Conservation (phyloP, 441 rosid genomes). For the Syzygium malaccense region DNA sequence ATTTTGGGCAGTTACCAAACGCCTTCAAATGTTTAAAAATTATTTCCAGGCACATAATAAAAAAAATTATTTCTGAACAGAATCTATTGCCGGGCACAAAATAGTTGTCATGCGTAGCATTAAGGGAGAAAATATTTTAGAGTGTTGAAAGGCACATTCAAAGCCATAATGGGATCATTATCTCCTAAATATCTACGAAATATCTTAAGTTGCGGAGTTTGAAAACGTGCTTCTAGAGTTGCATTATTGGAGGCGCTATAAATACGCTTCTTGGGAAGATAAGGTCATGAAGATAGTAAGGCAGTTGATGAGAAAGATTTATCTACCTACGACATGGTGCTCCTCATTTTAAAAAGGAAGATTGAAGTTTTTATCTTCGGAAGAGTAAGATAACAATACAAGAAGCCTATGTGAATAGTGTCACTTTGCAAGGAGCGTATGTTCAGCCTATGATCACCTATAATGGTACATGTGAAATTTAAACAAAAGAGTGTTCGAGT, state of each 20-base stretch:
- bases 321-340: not conserved
- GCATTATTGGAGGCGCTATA: not conserved
- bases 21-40: too few species aligned
- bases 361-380: not conserved
- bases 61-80: too few species aligned
- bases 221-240: not conserved
- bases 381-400: not conserved
- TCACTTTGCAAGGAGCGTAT: not conserved
- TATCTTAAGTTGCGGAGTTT: not conserved
- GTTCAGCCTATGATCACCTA: not conserved
- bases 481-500: not conserved
- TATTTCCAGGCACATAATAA: too few species aligned
- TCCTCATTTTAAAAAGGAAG: not conserved
- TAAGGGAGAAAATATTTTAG: not conserved
- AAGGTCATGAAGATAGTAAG: not conserved
- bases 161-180: not conserved
- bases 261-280: not conserved
- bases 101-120: too few species aligned
- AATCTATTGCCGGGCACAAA: too few species aligned
- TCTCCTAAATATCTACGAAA: not conserved
- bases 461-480: not conserved
- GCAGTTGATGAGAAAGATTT: not conserved
- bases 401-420: not conserved
- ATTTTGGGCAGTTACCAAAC: too few species aligned
- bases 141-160: not conserved